Evolutionary conservation across 148 eudicot genomes (phyloP), one percentile per base, ranked within the genome.

Genomic region (Mesembryanthemum crystallinum): DNA sequence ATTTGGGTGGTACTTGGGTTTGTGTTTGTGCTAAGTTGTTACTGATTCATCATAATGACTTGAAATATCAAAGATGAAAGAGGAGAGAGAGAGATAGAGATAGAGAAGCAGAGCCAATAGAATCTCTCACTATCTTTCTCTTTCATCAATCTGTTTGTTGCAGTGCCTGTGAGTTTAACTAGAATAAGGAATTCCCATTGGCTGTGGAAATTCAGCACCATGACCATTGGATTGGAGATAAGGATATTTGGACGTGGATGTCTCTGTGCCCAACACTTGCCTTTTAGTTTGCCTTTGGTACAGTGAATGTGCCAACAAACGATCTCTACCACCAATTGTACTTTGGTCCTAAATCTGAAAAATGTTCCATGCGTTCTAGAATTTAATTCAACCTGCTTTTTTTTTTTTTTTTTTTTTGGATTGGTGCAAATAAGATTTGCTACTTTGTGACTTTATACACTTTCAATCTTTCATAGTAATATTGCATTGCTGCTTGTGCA

Each of bases 241-340:
- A 76, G 78, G 73, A 24, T 52, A 29, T 35, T 35, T 75, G 65
- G 7, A 67, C 72, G 73, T 76, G 78, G 55, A 25, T 42, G 63
- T 37, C 39, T 67, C 17, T 11, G 32, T 25, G 78, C 55, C 72
- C 35, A 58, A 76, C 78, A 55, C 51, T 76, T 76, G 78, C 63
- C 49, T 30, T 35, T 30, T 35, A 52, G 62, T 64, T 74, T 64
- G 28, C 27, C 32, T 72, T 37, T 23, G 35, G n/a, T n/a, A n/a
- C 35, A 33, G 23, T 69, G 30, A 52, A 49, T 8, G 13, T 32
- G 21, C 7, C 1, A 18, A 59, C 64, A 42, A 23, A 21, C 14
- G 20, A 58, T 58, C 35, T 59, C 65, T 17, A 39, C 75, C 49
- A 72, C 25, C 21, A 21, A 49, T n/a, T 37, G 24, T 23, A 20